Evolutionary conservation across 2,329 filamentous ascomycete genomes (phyloP).

Genomic region (Scytalidium sp.): DNA sequence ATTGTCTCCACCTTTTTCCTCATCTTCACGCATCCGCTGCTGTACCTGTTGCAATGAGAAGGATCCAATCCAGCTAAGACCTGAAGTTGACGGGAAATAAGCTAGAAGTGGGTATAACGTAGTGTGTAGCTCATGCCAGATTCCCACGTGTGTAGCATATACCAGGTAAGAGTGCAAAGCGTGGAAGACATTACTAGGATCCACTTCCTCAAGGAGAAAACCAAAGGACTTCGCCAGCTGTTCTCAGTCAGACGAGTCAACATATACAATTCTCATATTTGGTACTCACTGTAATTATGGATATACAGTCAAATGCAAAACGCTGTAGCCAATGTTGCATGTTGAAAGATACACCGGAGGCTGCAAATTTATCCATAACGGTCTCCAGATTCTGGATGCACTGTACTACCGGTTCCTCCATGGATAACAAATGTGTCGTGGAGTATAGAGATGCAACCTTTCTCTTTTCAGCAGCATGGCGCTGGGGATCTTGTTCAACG

Average conservation of each 20-base stretch:
- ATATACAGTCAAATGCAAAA: constrained; percentile 46
- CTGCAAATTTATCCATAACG: constrained; percentile 33
- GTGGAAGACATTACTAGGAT: constrained; percentile 37
- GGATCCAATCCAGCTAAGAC: background rate
- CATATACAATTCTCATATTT: constrained; percentile 26
- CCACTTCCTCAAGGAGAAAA: constrained; percentile 40
- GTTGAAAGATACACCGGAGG: constrained; percentile 29
- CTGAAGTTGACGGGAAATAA: constrained; percentile 28
- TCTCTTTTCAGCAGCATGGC: constrained; percentile 35
- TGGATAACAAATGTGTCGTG: constrained; percentile 42
- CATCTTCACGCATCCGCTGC: constrained; percentile 27
- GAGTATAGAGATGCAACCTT: constrained; percentile 41
- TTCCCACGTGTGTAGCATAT: constrained; percentile 35
- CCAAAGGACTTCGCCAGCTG: constrained; percentile 29
- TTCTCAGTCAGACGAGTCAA: constrained; percentile 12
- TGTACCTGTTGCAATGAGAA: constrained; percentile 24
- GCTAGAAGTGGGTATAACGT: constrained; percentile 17
- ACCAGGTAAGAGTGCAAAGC: constrained; percentile 29
- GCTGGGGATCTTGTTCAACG: constrained; percentile 28
- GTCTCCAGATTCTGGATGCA: constrained; percentile 37
- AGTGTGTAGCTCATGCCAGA: constrained; percentile 35
- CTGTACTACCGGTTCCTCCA: constrained; percentile 44
- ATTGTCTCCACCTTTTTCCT: constrained; percentile 11
- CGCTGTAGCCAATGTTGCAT: constrained; percentile 39
- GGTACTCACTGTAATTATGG: constrained; percentile 37